Percentiles rank a stretch among this genome's conserved stretches.
phyloP scores from a whole-genome alignment of 164 flowering plant genomes.

The Tetracentron sinense region DNA sequence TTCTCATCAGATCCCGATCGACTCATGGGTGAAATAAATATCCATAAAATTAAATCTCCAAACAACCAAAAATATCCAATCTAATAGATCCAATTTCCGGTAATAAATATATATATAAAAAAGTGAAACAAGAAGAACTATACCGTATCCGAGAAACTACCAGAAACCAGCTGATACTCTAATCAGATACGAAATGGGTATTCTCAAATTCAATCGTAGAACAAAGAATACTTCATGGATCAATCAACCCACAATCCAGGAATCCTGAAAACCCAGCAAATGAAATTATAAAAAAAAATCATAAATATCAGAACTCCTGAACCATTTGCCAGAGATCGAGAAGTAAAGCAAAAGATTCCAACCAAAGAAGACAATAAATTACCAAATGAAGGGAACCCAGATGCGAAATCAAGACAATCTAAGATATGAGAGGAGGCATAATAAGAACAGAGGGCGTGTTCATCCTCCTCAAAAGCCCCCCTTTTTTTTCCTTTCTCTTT shows the following conservation, averaged over 20 bases:
- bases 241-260: conserved; percentile 26
- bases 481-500: conserved; percentile 23
- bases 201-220: conserved; percentile 39
- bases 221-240: conserved; percentile 33
- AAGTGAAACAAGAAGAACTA: conserved; percentile 6
- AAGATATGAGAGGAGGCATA: conserved; percentile 69
- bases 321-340: conserved; percentile 21
- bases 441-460: conserved; percentile 49
- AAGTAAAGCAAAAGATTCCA: conserved; percentile 22
- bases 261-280: conserved; percentile 19
- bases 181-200: conserved; percentile 24
- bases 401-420: conserved; percentile 23
- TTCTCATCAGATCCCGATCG: neutral
- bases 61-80: conserved; percentile 12
- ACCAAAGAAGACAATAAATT: conserved; percentile 4
- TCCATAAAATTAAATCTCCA: neutral
- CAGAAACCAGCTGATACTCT: conserved; percentile 5
- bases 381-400: conserved; percentile 26
- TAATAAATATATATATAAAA: conserved; percentile 6
- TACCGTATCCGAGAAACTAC: conserved; percentile 29
- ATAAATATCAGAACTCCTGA: neutral
- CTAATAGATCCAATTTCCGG: conserved; percentile 15
- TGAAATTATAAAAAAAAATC: conserved; percentile 10
- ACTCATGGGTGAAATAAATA: neutral
- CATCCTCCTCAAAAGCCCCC: conserved; percentile 36